Evolutionary conservation across 148 eudicot species (phyloP), one percentile per base, ranked within the genome.

Genomic region (Diospyros lotus): DNA sequence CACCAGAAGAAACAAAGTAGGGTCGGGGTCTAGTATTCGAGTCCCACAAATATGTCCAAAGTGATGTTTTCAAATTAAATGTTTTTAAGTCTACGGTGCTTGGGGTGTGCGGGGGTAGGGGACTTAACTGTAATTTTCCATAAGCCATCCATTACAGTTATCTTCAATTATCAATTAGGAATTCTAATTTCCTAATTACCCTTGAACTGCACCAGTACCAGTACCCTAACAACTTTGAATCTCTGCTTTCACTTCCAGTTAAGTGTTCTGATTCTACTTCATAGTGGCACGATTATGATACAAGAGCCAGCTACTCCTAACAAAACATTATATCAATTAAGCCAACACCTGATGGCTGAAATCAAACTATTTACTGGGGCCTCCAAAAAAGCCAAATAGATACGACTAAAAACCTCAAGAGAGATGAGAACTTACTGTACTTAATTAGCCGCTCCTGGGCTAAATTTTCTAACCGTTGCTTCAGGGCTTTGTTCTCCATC

Each of bases 401-500:
- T 44, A 71, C 1, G n/a, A 71, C 51, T 40, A 13, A 9, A 13
- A 8, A 44, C 52, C 8, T 48, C 4, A 48, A 48, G 41, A 54
- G 7, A 40, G n/a, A 70, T 13, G 59, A 46, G 72, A 67, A 86
- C 98, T 90, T 85, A 92, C 98, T 69, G 76, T 87, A 81, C 79
- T 95, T 95, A 61, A 95, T 95, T 70, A 89, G 87, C 80, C 92
- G 88, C 86, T 92, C 98, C 81, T 95, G 96, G 64, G 97, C 78
- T 85, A 92, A 83, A 86, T 80, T 95, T 75, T 95, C 94, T 63
- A 92, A 70, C 14, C 98, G 89, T 56, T 95, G 97, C 81, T 89
- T 92, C 80, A 95, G 82, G 40, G 98, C 87, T 87, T 93, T 92
- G 86, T 95, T 95, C 88, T 95, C 98, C 98, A 95, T 92, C 83